Percentiles rank a stretch among this genome's conserved stretches.
phyloP scores from a whole-genome alignment of 2,329 filamentous ascomycete genomes.

The Alternaria angustiovoidea region DNA sequence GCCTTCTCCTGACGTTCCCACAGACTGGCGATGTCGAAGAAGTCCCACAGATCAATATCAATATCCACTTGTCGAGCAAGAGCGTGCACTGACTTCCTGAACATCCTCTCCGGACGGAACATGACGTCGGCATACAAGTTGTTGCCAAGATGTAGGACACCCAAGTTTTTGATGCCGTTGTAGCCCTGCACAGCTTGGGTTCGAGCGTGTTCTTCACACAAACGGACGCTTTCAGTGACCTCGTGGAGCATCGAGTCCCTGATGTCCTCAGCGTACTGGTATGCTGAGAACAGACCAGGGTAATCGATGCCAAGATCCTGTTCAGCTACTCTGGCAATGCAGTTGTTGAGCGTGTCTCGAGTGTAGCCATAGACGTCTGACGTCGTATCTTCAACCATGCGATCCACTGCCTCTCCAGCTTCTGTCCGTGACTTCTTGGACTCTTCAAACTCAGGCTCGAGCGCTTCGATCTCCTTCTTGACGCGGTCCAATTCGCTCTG shows the following conservation, averaged over 20 bases:
- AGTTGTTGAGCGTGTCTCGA: slow-evolving; percentile 74
- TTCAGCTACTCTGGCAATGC: slow-evolving; percentile 79
- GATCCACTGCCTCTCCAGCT: slow-evolving; percentile 81
- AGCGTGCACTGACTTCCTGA: slow-evolving; percentile 80
- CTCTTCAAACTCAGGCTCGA: slow-evolving; percentile 86
- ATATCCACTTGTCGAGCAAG: slow-evolving; percentile 86
- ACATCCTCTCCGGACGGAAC: slow-evolving; percentile 95
- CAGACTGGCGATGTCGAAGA: slow-evolving; percentile 85
- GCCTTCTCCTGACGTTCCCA: slow-evolving; percentile 94
- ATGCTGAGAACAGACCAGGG: slow-evolving; percentile 82
- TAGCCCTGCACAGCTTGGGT: slow-evolving; percentile 80
- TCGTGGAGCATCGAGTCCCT: slow-evolving; percentile 91
- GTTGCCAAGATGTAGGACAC: slow-evolving; percentile 85
- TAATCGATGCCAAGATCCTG: slow-evolving; percentile 84
- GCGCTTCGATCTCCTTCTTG: slow-evolving; percentile 76
- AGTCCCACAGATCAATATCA: slow-evolving; percentile 88
- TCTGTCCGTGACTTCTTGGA: slow-evolving; percentile 81
- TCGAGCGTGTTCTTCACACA: slow-evolving; percentile 88
- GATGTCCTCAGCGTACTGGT: slow-evolving; percentile 91
- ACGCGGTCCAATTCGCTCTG: slow-evolving; percentile 85
- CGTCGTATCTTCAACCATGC: slow-evolving; percentile 83
- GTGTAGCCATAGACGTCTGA: slow-evolving; percentile 87
- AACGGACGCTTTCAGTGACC: slow-evolving; percentile 78
- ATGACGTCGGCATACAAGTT: slow-evolving; percentile 80
- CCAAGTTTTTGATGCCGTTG: slow-evolving; percentile 85